Evolutionary conservation across 495 filamentous ascomycete genomes (phyloP).

Genomic region (Aspergillus cristatus): DNA sequence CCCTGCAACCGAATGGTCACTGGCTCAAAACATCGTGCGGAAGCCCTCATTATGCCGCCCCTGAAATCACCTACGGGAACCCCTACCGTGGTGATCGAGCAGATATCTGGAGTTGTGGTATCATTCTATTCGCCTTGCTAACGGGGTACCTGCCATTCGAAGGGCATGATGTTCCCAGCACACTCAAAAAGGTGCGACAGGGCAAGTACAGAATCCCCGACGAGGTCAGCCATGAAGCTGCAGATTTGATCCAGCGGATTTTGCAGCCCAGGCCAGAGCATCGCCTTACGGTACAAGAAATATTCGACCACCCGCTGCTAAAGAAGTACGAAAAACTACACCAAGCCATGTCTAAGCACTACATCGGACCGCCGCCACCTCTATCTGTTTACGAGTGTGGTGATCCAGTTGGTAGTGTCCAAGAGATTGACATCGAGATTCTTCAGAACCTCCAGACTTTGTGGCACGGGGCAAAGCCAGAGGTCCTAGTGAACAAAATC

Average conservation of each 20-base stretch:
- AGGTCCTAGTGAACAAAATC: constrained; percentile 58
- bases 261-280: constrained; percentile 62
- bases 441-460: constrained; percentile 75
- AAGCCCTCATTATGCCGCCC: constrained; percentile 92
- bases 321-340: constrained; percentile 66
- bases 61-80: constrained; percentile 67
- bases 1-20: constrained; percentile 68
- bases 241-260: constrained; percentile 67
- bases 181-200: constrained; percentile 57
- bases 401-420: constrained; percentile 34
- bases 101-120: constrained; percentile 92
- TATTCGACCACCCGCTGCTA: constrained; percentile 78
- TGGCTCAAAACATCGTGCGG: constrained; percentile 83
- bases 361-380: constrained; percentile 44
- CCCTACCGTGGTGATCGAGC: constrained; percentile 74
- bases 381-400: constrained; percentile 47
- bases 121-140: constrained; percentile 80
- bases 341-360: constrained; percentile 37
- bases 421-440: constrained; percentile 68
- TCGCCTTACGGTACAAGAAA: constrained; percentile 65
- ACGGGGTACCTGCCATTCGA: constrained; percentile 77
- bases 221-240: constrained; percentile 58
- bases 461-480: constrained; percentile 73
- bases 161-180: constrained; percentile 45
- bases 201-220: constrained; percentile 65